Evolutionary conservation across 78 protist genomes (phyloP).

Genomic region (Dictyostelium brefeldianum): DNA sequence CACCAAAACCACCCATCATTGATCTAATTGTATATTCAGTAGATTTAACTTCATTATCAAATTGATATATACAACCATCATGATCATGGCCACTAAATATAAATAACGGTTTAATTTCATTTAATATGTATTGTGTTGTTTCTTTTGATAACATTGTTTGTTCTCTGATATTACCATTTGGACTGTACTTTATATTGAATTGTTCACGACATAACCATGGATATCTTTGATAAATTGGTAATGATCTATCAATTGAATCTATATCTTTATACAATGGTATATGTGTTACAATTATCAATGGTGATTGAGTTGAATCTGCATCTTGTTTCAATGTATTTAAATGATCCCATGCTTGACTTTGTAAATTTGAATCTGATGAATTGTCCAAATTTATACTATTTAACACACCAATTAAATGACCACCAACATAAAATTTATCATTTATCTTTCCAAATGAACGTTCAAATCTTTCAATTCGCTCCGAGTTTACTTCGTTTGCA

Average conservation of each 20-base stretch:
- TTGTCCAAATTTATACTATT: conserved; percentile 68
- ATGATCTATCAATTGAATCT: neutral
- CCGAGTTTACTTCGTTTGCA: conserved; percentile 42
- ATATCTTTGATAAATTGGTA: neutral
- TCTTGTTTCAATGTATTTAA: conserved; percentile 36
- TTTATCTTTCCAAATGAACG: conserved; percentile 65
- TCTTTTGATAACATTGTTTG: conserved; percentile 73
- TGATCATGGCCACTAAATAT: conserved; percentile 85
- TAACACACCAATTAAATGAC: conserved; percentile 69
- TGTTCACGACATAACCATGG: neutral
- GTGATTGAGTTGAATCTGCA: conserved; percentile 23
- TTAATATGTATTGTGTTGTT: conserved; percentile 59
- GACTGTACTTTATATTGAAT: conserved; percentile 17
- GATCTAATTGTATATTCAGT: conserved; percentile 80
- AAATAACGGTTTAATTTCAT: conserved; percentile 61
- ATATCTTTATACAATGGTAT: conserved; percentile 65
- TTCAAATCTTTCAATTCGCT: conserved; percentile 42
- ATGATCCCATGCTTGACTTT: conserved; percentile 47
- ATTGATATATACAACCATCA: conserved; percentile 76
- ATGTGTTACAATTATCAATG: conserved; percentile 65
- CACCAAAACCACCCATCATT: conserved; percentile 83
- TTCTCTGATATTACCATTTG: conserved; percentile 12
- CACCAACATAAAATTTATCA: conserved; percentile 27
- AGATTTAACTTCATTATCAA: neutral
- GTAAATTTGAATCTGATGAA: conserved; percentile 7